These are phyloP conservation scores for Dipodascus geniculatus DNA, from an alignment of 805 yeast species.

Conservation along the genomic window DNA sequence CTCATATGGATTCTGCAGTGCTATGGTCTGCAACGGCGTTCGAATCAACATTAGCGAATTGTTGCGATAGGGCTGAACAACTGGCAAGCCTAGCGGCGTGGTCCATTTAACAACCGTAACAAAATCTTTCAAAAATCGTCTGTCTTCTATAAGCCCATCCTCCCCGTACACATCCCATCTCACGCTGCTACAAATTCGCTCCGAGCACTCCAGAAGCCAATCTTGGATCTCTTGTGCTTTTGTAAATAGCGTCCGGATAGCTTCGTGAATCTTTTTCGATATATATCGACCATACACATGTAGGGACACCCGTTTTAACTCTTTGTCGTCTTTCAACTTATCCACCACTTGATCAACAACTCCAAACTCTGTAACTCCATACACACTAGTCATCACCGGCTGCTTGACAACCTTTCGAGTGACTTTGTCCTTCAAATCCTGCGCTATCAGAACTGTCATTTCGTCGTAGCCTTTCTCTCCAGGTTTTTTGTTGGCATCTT, in stretches of 20 bases:
- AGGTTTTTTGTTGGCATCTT: conserved; percentile 29
- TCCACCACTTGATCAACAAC: conserved; percentile 81
- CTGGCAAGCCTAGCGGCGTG: conserved; percentile 87
- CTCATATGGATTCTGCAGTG: conserved; percentile 77
- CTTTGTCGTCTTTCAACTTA: conserved; percentile 53
- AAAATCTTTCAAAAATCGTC: conserved; percentile 44
- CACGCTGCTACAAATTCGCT: conserved; percentile 63
- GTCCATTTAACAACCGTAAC: conserved; percentile 95
- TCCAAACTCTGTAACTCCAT: conserved; percentile 91
- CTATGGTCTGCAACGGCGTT: conserved; percentile 85
- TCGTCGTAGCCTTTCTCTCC: conserved; percentile 2
- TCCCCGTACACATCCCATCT: conserved; percentile 40
- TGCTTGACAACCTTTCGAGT: conserved; percentile 87
- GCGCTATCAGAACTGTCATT: conserved; percentile 17
- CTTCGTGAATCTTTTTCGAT: conserved; percentile 36
- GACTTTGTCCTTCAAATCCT: conserved; percentile 46
- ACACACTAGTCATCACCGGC: conserved; percentile 96
- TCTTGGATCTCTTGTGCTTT: conserved; percentile 71
- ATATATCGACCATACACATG: conserved; percentile 49
- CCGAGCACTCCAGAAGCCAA: conserved; percentile 87
- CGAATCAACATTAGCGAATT: conserved; percentile 48
- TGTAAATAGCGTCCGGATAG: conserved; percentile 12
- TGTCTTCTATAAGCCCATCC: conserved; percentile 28
- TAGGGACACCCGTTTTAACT: conserved; percentile 35
- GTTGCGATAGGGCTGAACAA: conserved; percentile 91